Conservation (phyloP, 1,284 basidiomycete species). For the Inonotus hispidus region DNA sequence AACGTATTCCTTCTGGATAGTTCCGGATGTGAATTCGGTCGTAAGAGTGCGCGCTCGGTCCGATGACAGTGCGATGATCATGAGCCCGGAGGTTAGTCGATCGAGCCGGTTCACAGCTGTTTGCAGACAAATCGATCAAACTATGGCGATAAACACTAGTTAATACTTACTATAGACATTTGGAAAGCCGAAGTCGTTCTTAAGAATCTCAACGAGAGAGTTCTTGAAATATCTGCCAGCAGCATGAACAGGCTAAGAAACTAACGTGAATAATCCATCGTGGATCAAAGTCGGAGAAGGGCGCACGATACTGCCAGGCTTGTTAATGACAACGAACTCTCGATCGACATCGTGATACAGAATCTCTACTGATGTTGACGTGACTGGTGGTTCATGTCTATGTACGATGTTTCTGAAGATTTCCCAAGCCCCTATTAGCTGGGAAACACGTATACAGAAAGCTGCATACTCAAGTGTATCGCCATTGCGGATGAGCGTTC, state of each 20-base stretch:
- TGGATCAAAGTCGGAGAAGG: slow-evolving; percentile 6
- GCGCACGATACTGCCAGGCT: slow-evolving; percentile 84
- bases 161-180: slow-evolving; percentile 76
- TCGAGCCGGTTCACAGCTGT: slow-evolving; percentile 93
- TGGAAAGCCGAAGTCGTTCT: slow-evolving; percentile 77
- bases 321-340: slow-evolving; percentile 88
- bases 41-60: slow-evolving; percentile 70
- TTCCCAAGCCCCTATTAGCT: neutral
- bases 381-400: slow-evolving; percentile 94
- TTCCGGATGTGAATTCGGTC: slow-evolving; percentile 76
- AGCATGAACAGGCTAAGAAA: slow-evolving; percentile 75
- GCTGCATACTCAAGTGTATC: slow-evolving; percentile 80
- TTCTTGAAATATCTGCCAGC: slow-evolving; percentile 86
- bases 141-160: neutral
- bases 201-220: slow-evolving; percentile 84
- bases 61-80: slow-evolving; percentile 86
- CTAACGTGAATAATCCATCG: slow-evolving; percentile 11
- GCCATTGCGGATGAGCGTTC: slow-evolving; percentile 79
- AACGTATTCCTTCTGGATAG: slow-evolving; percentile 87
- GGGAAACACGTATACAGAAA: slow-evolving; percentile 10
- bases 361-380: slow-evolving; percentile 80
- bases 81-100: slow-evolving; percentile 90
- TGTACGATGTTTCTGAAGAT: slow-evolving; percentile 81
- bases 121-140: neutral
- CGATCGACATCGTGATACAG: slow-evolving; percentile 73